Base-by-base conservation (phyloP, 352 stramenopile genomes). In the Phytophthora tubulina region DNA sequence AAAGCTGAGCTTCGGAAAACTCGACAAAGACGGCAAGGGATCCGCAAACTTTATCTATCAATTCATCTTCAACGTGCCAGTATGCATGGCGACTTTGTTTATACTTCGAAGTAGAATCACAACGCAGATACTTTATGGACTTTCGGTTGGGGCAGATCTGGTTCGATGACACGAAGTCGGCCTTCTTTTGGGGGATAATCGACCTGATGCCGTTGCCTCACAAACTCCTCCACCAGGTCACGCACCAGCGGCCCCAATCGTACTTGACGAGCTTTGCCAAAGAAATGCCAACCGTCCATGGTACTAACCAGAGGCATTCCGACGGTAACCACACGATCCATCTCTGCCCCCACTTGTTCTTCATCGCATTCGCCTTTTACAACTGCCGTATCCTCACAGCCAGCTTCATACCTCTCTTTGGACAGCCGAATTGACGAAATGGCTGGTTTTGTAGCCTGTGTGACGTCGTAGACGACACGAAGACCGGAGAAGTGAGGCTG, bases 401-500 rank as follows among this genome's bases (percentile, higher is more conserved):
- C 17, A 49, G 13, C 30, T 55, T 69, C 62, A 31, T 78, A 60
- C 0, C 31, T 62, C 11, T 75, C 67, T 9, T 61, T 66, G 17
- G 30, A 33, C 42, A 89, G 58, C 10, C 54, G 56, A 60, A 87
- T 77, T 13, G 75, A 83, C n/a, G 67, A 71, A 57, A 89, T 77
- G 6, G n/a, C 50, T 6, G 62, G 39, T 32, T 54, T 36, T 5
- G 48, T 44, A 10, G 33, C 36, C n/a, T 72, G 11, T 4, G 72
- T 67, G 17, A 70, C 41, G 32, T 90, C 77, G 45, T 76, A 86
- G 10, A 78, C 57, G 8, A 81, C 51, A 8, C 60, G 71, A 46
- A 92, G 67, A 49, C 79, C 81, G 6, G 89, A 95, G 53, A 96
- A 67, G 49, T 96, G 89, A 30, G 91, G 89, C 48, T 88, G 91